Evolutionary conservation across 106 monocot genomes (phyloP).

Genomic region (Dendrobium chrysotoxum): DNA sequence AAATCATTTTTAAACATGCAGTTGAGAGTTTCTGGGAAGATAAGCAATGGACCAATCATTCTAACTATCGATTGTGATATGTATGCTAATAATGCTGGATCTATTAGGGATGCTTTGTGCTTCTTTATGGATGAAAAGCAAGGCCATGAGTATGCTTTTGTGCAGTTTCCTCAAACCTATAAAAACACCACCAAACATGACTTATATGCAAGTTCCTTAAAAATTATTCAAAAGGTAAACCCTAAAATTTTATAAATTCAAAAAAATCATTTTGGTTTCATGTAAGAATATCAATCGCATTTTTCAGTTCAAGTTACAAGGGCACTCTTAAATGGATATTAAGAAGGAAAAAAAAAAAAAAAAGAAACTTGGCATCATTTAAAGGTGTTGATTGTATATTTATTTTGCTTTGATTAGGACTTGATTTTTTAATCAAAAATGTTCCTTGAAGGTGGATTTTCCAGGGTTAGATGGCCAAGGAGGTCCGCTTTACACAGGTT

Average conservation of each 20-base stretch:
- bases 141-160: conserved; percentile 34
- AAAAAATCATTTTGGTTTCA: background rate
- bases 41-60: conserved; percentile 60
- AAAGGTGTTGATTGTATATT: background rate
- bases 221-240: conserved; percentile 2
- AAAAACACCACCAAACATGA: conserved; percentile 36
- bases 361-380: background rate
- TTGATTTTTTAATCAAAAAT: background rate
- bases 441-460: conserved; percentile 32
- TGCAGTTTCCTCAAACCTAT: conserved; percentile 36
- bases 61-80: conserved; percentile 79
- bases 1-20: conserved; percentile 12
- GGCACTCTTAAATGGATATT: background rate
- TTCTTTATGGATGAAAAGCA: conserved; percentile 42
- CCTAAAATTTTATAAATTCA: background rate
- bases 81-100: conserved; percentile 52
- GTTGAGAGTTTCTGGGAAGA: conserved; percentile 67
- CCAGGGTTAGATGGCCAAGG: conserved; percentile 38
- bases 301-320: no score
- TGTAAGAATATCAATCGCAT: no score
- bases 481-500: conserved; percentile 31
- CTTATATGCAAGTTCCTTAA: conserved; percentile 25
- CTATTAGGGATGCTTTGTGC: conserved; percentile 42
- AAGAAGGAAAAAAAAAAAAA: background rate
- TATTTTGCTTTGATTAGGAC: background rate